These are phyloP conservation scores for Claviceps capensis DNA, from an alignment of 2,329 filamentous ascomycete species.

Conservation along the genomic window DNA sequence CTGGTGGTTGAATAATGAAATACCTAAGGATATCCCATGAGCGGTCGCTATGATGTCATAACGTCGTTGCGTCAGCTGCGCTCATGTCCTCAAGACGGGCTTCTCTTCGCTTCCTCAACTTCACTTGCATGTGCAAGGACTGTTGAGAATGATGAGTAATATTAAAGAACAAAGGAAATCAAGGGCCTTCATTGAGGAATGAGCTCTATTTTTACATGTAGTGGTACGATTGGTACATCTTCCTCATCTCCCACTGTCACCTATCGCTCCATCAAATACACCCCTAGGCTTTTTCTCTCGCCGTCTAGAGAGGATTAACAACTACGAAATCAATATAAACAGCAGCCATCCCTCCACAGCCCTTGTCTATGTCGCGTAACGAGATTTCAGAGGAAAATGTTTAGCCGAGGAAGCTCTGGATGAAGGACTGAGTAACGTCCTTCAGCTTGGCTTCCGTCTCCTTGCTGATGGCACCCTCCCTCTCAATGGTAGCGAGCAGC, in stretches of 20 bases:
- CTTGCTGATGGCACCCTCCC: constrained; percentile 94
- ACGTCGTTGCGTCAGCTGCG: not conserved
- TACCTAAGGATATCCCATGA: no score
- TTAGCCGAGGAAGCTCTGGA: constrained; percentile 76
- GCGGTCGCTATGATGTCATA: not conserved
- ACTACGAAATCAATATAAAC: constrained; percentile 32
- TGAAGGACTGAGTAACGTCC: constrained; percentile 67
- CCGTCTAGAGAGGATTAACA: constrained; percentile 28
- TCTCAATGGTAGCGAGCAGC: constrained; percentile 74
- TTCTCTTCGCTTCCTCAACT: not conserved
- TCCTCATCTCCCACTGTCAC: constrained; percentile 29
- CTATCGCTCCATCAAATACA: constrained; percentile 34
- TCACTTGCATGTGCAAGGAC: not conserved
- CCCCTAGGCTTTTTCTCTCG: constrained; percentile 28
- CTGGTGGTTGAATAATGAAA: no score
- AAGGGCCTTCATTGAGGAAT: constrained; percentile 48
- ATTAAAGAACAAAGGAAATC: constrained; percentile 41
- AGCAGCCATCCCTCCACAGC: constrained; percentile 27
- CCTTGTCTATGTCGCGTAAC: constrained; percentile 18
- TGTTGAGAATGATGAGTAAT: not conserved
- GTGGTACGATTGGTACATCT: constrained; percentile 35
- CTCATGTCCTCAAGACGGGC: no score
- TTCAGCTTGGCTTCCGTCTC: constrained; percentile 73
- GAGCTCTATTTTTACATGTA: constrained; percentile 50
- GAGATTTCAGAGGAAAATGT: constrained; percentile 15